phyloP scores from a whole-genome alignment of 345 rosid genomes.

The Boechera divaricarpa region DNA sequence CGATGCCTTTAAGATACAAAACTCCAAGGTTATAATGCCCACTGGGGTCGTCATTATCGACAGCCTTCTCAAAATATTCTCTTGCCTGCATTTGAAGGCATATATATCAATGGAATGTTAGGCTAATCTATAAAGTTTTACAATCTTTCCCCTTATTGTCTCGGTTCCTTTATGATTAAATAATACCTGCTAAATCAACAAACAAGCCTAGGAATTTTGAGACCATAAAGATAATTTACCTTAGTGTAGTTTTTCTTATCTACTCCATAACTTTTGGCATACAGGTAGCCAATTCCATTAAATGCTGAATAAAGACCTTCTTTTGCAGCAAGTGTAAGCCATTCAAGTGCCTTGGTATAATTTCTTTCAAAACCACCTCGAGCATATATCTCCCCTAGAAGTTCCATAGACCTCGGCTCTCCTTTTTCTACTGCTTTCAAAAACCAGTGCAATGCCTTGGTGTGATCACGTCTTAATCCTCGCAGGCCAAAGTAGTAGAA shows the following conservation, averaged over 20 bases:
- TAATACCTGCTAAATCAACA: slow-evolving; percentile 1
- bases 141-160: not conserved
- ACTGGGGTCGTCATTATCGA: slow-evolving; percentile 71
- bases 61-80: slow-evolving; percentile 95
- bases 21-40: slow-evolving; percentile 98
- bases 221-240: slow-evolving; percentile 49
- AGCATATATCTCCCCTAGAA: slow-evolving; percentile 97
- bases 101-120: not conserved
- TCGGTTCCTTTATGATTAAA: slow-evolving; percentile 1
- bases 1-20: slow-evolving; percentile 85
- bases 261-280: slow-evolving; percentile 97
- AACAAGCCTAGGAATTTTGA: not conserved
- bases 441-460: slow-evolving; percentile 92
- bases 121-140: not conserved
- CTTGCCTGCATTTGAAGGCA: slow-evolving; percentile 67
- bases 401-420: slow-evolving; percentile 94
- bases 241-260: slow-evolving; percentile 91
- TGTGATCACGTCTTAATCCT: slow-evolving; percentile 88
- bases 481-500: slow-evolving; percentile 97
- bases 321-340: slow-evolving; percentile 86
- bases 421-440: slow-evolving; percentile 86
- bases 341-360: slow-evolving; percentile 89
- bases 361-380: slow-evolving; percentile 99
- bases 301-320: slow-evolving; percentile 87
- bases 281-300: slow-evolving; percentile 94